phyloP scores from a whole-genome alignment of 176 grass and related monocot species.

The Carex scoparia region DNA sequence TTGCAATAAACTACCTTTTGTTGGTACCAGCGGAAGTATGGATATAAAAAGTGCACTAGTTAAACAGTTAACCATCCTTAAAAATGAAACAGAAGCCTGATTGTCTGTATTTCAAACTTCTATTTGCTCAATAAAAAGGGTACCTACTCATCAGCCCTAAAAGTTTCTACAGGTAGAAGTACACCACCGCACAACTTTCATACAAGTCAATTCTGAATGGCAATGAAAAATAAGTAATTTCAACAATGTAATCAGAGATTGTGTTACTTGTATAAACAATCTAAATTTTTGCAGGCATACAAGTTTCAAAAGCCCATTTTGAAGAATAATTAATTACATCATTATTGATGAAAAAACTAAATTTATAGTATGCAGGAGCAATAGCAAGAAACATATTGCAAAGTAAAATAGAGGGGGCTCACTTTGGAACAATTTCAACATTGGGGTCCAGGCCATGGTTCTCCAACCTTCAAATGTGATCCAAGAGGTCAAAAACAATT shows the following conservation, averaged over 20 bases:
- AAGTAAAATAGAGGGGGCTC: slow-evolving; percentile 29
- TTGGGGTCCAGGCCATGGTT: slow-evolving; percentile 91
- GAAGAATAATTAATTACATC: not conserved
- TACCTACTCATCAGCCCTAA: not conserved
- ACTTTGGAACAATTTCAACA: slow-evolving; percentile 99
- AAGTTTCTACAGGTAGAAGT: not conserved
- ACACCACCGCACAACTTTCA: not conserved
- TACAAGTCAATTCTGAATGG: not conserved
- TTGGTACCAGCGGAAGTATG: not conserved
- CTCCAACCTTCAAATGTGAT: slow-evolving; percentile 77
- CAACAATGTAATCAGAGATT: not conserved
- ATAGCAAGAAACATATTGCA: not conserved
- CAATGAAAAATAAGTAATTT: not conserved
- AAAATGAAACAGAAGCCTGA: not conserved
- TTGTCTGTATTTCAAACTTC: not conserved
- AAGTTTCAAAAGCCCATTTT: not conserved
- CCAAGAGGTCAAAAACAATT: not conserved
- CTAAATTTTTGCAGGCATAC: not conserved
- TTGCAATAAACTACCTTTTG: not conserved
- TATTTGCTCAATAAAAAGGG: not conserved
- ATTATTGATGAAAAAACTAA: not conserved
- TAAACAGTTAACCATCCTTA: not conserved
- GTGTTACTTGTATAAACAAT: not conserved
- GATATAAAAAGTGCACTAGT: not conserved
- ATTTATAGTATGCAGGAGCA: not conserved